These are phyloP conservation scores for Dinochytrium kinnereticum DNA, from an alignment of 371 early-diverging fungal species.

Conservation along the genomic window DNA sequence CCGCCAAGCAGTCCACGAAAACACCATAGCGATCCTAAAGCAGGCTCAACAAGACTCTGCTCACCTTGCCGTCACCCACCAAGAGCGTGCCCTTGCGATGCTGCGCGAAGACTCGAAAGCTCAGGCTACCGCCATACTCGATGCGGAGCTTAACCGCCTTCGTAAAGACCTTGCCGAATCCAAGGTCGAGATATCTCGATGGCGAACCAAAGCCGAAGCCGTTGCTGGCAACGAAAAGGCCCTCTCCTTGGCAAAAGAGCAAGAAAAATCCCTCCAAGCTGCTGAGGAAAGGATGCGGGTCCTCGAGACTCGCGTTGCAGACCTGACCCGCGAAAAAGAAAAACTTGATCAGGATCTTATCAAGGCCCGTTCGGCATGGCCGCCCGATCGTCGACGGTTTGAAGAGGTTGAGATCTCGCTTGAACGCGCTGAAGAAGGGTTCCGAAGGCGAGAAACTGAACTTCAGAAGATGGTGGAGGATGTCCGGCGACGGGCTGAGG, in stretches of 20 bases:
- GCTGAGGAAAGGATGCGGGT: conserved; percentile 6
- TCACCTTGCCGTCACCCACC: conserved; percentile 32
- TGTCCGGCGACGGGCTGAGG: conserved; percentile 18
- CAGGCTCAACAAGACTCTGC: conserved; percentile 42
- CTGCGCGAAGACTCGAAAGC: conserved; percentile 36
- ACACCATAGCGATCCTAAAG: conserved; percentile 31
- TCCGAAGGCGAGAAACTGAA: conserved; percentile 23
- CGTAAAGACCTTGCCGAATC: conserved; percentile 33
- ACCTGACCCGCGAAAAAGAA: conserved; percentile 28
- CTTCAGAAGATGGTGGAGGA: conserved; percentile 19
- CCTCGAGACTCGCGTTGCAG: conserved; percentile 24
- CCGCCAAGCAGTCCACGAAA: conserved; percentile 34
- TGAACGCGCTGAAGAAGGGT: conserved; percentile 16
- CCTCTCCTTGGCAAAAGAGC: conserved; percentile 3
- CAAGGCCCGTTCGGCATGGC: conserved; percentile 26
- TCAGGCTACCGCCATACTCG: conserved; percentile 26
- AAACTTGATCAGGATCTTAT: conserved; percentile 24
- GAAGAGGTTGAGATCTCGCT: conserved; percentile 27
- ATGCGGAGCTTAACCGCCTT: conserved; percentile 26
- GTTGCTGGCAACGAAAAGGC: neutral
- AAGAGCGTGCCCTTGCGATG: conserved; percentile 33
- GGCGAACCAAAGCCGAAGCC: conserved; percentile 8
- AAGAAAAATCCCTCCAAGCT: neutral
- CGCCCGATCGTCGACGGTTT: conserved; percentile 27
- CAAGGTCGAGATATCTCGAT: conserved; percentile 22